Evolutionary conservation across 495 filamentous ascomycete species (phyloP), one percentile per base, ranked within the genome.

Genomic region (Penicillium herquei): DNA sequence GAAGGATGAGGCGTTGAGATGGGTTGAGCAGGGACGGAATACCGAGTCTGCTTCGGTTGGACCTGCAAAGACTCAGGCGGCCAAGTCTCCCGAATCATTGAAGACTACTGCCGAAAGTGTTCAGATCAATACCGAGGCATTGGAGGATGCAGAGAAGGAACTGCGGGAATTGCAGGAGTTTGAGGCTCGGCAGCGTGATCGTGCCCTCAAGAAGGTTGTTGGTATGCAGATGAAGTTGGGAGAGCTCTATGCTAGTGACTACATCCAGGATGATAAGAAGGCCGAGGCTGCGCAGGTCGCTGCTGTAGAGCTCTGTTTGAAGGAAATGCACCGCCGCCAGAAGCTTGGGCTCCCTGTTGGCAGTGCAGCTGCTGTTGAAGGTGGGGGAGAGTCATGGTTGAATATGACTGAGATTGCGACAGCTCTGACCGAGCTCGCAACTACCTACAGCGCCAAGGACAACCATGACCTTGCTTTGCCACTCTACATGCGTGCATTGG

Each of bases 401-500:
- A 84, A 72, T 17, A 73, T 85, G 9, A 81, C 83, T 48, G 83
- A 93, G 68, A 82, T 87, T 40, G 91, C 90, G 7, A 87, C 81
- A 0, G 76, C 89, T 9, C 67, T 96, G 33, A 84, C 57, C 0
- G 88, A 87, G 5, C 78, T 98, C 21, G 93, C 81, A 16, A 74
- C 82, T 30, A 82, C 83, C 57, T 97, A 96, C 71, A 81, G 84
- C 55, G 72, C 74, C 42, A 84, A 83, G 61, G 76, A 85, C 48
- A 81, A 86, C 55, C 81, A 87, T 57, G 88, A 90, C 54, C 84
- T 96, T 7, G 88, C 94, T 13, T 80, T 90, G 30, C 92, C 93
- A n/a, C 76, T 98, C 35, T 96, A 89, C 67, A 79, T 98, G 58
- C 92, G 92, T 58, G 88, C 92, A 3, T 73, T 96, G 39, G 74